Evolutionary conservation across 2,329 filamentous ascomycete genomes (phyloP).

Genomic region (Diaporthe humulicola): DNA sequence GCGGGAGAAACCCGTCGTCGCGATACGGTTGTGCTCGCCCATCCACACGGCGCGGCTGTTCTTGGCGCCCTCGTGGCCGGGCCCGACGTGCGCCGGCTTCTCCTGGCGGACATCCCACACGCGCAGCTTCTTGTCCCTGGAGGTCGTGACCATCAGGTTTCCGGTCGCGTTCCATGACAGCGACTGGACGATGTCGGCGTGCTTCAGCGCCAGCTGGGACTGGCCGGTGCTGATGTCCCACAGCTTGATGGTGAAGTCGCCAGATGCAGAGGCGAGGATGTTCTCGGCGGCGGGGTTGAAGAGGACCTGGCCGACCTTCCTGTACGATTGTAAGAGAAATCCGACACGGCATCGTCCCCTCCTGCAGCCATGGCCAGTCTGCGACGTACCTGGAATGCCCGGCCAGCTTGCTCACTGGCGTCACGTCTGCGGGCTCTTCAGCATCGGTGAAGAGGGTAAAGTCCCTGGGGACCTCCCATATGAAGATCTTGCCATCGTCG

Average conservation of each 20-base stretch:
- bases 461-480: conserved; percentile 93
- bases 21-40: conserved; percentile 95
- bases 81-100: conserved; percentile 84
- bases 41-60: conserved; percentile 98
- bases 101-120: conserved; percentile 98
- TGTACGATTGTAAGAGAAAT: conserved; percentile 53
- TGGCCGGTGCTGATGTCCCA: conserved; percentile 92
- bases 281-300: conserved; percentile 98
- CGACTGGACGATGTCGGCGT: conserved; percentile 93
- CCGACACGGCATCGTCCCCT: not conserved
- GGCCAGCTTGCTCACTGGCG: conserved; percentile 83
- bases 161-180: conserved; percentile 96
- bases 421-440: conserved; percentile 85
- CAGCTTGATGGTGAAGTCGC: conserved; percentile 93
- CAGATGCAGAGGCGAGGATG: conserved; percentile 93
- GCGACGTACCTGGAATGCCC: conserved; percentile 84
- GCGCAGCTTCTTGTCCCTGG: conserved; percentile 96
- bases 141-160: conserved; percentile 89
- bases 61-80: conserved; percentile 93
- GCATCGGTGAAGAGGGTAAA: conserved; percentile 89
- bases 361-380: conserved; percentile 33
- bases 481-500: conserved; percentile 96
- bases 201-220: conserved; percentile 81
- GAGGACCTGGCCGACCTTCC: conserved; percentile 97
- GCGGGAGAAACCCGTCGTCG: conserved; percentile 95